Evolutionary conservation across 2,329 filamentous ascomycete species (phyloP).

Genomic region (Nigrograna mackinnonii): DNA sequence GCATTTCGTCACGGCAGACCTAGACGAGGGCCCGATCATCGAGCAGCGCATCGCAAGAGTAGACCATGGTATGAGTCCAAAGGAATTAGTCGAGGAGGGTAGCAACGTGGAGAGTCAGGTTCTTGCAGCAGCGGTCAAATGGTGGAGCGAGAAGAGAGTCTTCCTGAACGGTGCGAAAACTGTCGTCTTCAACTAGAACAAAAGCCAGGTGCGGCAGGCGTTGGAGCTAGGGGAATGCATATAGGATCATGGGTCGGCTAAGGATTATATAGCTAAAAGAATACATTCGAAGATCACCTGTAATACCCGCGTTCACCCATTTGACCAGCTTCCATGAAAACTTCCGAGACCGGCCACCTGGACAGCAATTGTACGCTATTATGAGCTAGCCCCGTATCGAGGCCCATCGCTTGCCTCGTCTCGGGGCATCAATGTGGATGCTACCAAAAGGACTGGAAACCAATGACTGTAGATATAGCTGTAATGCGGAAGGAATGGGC

Average conservation of each 20-base stretch:
- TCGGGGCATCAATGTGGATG: slow-evolving; percentile 2
- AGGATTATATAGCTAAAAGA: too few relatives aligned
- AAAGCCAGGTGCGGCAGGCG: too few relatives aligned
- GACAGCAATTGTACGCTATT: background rate
- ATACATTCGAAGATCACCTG: too few relatives aligned
- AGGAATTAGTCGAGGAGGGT: slow-evolving; percentile 77
- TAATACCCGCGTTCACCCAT: too few relatives aligned
- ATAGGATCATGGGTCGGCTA: too few relatives aligned
- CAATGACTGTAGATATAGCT: background rate
- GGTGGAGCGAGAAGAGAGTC: slow-evolving; percentile 77
- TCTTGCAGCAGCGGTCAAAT: slow-evolving; percentile 79
- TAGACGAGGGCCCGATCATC: slow-evolving; percentile 87
- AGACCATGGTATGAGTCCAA: slow-evolving; percentile 75
- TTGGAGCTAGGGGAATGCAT: too few relatives aligned
- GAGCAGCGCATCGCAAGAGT: slow-evolving; percentile 81
- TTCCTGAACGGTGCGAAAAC: slow-evolving; percentile 81
- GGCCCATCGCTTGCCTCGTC: background rate
- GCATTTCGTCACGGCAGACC: slow-evolving; percentile 82
- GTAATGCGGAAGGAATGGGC: background rate
- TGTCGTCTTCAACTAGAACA: slow-evolving; percentile 72
- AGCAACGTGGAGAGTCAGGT: slow-evolving; percentile 86
- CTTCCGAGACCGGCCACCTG: too few relatives aligned
- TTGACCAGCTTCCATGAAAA: too few relatives aligned
- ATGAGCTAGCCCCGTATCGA: slow-evolving; percentile 4
- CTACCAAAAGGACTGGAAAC: background rate